These are phyloP conservation scores for Cercospora beticola DNA, from an alignment of 2,329 filamentous ascomycete species.

Conservation along the genomic window DNA sequence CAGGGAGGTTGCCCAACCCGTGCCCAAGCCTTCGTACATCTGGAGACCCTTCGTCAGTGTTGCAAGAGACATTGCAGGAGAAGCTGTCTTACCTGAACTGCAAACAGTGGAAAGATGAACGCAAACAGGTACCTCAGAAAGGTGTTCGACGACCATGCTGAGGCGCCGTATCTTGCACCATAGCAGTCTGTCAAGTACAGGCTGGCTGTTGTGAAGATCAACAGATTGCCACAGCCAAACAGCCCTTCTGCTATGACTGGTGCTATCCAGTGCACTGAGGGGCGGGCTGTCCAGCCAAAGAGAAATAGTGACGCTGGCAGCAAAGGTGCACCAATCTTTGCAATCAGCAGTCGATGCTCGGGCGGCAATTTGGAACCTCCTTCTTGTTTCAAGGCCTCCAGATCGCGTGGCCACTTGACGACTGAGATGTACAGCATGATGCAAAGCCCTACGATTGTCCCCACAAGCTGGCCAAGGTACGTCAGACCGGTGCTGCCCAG, in stretches of 20 bases:
- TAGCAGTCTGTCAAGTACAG: constrained; percentile 26
- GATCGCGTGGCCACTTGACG: constrained; percentile 6
- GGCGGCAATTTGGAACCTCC: constrained; percentile 22
- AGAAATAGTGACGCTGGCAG: constrained; percentile 38
- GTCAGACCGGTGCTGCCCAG: constrained; percentile 28
- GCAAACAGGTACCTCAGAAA: constrained; percentile 36
- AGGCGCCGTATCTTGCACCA: constrained; percentile 29
- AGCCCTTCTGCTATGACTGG: constrained; percentile 42
- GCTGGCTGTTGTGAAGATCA: constrained; percentile 35
- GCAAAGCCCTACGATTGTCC: constrained; percentile 16
- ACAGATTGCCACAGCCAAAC: constrained; percentile 40
- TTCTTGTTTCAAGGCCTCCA: background rate
- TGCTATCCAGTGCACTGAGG: constrained; percentile 39
- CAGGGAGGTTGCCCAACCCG: constrained; percentile 43
- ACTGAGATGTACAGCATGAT: constrained; percentile 13
- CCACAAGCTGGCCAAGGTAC: constrained; percentile 29
- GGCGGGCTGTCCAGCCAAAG: constrained; percentile 37
- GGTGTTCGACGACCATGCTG: constrained; percentile 34
- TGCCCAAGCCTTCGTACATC: constrained; percentile 42
- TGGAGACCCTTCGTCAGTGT: constrained; percentile 20
- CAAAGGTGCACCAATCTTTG: constrained; percentile 33
- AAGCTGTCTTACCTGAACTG: constrained; percentile 12
- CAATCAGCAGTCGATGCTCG: constrained; percentile 37
- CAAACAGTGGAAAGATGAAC: constrained; percentile 44
- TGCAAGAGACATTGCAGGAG: background rate